Base-by-base conservation (phyloP, 495 filamentous ascomycete species). In the Sabuloglossum arenarium region DNA sequence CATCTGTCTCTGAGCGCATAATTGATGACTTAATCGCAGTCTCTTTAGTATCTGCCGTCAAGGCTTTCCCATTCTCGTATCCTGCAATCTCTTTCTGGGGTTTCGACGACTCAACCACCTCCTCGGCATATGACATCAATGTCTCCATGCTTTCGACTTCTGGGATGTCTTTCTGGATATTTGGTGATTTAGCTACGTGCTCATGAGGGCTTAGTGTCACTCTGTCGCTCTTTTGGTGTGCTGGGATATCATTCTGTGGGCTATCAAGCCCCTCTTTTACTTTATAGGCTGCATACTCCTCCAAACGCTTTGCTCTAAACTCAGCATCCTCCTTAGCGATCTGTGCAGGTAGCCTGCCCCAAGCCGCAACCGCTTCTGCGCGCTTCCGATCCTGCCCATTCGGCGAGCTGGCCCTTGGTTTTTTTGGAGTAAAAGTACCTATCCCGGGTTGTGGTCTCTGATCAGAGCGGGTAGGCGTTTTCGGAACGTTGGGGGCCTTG, bases 211-310 rank as follows among this genome's bases (percentile, higher is more conserved):
- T 43, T 21, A n/a, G n/a, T 21, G 10, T 19, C 39, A 21, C 3
- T 16, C 16, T 5, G 39, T 10, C 47, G 3, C 16, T 29, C 9
- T 27, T 30, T 28, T 29, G 3, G 47, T 29, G 28, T 27, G 34
- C 60, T 62, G 4, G 50, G 25, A 53, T 63, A 59, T 6, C 59
- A 16, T 24, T 57, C 47, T 51, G 23, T 51, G 24, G 47, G 25
- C 28, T 23, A 3, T 4, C 14, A 1, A 30, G 25, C 1, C 24
- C 24, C 5, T 14, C 23, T 27, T 14, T n/a, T n/a, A 5, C 11
- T 27, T 27, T 51, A 51, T 27, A 51, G 2, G 47, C 47, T 27
- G 47, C 47, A 29, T 30, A 30, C 28, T 51, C 28, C 25, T 28
- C 47, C 5, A 51, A 29, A 25, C 23, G 52, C 39, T 34, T 63